Evolutionary conservation across 331 rosid genomes (phyloP), one percentile per base, ranked within the genome.

Genomic region (Spiraea crenata): DNA sequence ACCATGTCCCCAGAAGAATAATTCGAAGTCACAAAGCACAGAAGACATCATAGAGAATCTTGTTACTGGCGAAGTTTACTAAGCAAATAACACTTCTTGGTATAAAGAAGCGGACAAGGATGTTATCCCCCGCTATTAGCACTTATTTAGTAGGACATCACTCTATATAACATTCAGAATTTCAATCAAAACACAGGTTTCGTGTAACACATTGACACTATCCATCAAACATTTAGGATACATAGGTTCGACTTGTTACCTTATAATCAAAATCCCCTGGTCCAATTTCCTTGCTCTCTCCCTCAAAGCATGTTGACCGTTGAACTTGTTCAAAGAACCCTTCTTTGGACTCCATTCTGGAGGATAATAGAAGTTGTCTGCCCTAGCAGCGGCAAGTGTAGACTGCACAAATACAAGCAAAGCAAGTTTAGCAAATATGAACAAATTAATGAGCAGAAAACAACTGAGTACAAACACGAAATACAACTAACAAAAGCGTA

Each of bases 311-410:
- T 91, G 97, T 76, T 91, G 97, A 50, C 96, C 97, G 35, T 88
- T 78, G 78, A 91, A 91, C 76, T 86, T 91, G 97, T 91, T 91
- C 88, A 91, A 66, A 45, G 97, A 88, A 67, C 96, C 96, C 92
- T 90, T 92, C 74, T 77, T 80, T 16, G 95, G 97, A 48, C 85
- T 86, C 97, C 97, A 91, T 85, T 91, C 97, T 25, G 97, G 97
- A 7, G 97, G 97, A 73, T 91, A 91, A 74, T 91, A 91, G 69
- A 91, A 91, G 73, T 91, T 91, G 81, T 91, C 92, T 4, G 96
- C 97, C 76, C 96, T 76, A 37, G 97, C 97, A 76, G 97, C 97
- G 55, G 97, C 97, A 65, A 91, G 96, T 20, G 97, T 69, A 78
- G 97, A 91, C 97, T 91, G 91, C 48, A 83, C 20, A 81, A 81